Conservation (phyloP, 2,329 filamentous ascomycete genomes). For the Chaetothyriales sp. region DNA sequence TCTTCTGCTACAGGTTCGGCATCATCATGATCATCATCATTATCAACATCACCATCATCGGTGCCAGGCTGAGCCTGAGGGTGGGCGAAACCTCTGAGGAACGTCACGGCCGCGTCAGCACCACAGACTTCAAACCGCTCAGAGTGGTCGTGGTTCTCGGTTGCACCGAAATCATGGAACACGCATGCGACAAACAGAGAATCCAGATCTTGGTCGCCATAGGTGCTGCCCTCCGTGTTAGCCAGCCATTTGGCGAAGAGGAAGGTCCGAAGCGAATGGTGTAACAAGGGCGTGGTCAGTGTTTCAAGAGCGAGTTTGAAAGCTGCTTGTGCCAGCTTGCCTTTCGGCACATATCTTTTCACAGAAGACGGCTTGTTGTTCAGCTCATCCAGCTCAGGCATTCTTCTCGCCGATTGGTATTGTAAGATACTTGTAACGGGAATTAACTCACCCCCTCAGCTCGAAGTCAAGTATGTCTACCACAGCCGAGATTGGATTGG, state of each 20-base stretch:
- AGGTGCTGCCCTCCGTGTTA: constrained; percentile 7
- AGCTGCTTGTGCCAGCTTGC: not conserved
- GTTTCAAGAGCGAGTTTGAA: constrained; percentile 1
- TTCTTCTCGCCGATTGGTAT: not conserved
- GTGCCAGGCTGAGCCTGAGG: constrained; percentile 2
- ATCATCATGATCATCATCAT: too few species aligned
- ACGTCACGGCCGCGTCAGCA: constrained; percentile 26
- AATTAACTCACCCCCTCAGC: too few species aligned
- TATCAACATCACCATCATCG: not conserved
- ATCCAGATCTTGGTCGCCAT: constrained; percentile 5
- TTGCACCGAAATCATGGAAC: constrained; percentile 24
- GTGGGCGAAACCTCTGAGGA: constrained; percentile 15
- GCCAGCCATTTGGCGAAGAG: constrained; percentile 16
- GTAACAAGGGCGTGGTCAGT: constrained; percentile 15
- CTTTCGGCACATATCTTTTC: not conserved
- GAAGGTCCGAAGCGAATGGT: constrained; percentile 19
- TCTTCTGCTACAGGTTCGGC: not conserved
- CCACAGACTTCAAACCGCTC: constrained; percentile 33
- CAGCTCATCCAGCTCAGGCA: not conserved
- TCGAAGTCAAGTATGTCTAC: too few species aligned
- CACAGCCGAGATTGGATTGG: too few species aligned
- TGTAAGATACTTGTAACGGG: too few species aligned
- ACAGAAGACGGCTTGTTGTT: too few species aligned
- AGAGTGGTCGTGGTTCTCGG: constrained; percentile 18
- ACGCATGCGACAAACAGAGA: constrained; percentile 21